Evolutionary conservation across 371 early-diverging fungal species (phyloP), one percentile per base, ranked within the genome.

Genomic region (Rhizopus delemar): DNA sequence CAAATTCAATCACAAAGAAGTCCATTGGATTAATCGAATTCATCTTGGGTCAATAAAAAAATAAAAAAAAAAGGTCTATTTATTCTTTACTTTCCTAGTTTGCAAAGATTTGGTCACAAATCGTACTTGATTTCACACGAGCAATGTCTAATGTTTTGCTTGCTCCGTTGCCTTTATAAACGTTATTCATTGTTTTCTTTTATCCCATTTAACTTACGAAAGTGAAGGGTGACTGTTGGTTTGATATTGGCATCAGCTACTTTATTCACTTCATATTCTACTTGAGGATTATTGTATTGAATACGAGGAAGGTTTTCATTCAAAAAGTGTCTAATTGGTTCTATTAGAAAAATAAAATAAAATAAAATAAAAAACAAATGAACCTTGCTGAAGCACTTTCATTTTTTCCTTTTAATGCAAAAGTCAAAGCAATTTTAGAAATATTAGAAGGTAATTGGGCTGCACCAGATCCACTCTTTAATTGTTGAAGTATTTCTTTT

Each of bases 381-480:
- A 77, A 86, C 87, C 81, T 85, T 56, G 84, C 85, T 31, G 80
- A 80, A 32, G 81, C 78, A 59, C 84, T 78, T 56, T 84, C 80
- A 43, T 78, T 75, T 48, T 74, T 79, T 41, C 81, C 80, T 63
- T 77, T 74, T 60, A 71, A 56, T 11, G 85, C 77, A 57, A 80
- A 83, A 4, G 75, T 69, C 53, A 86, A 62, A 4, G 84, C 72
- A 51, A 86, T 75, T 59, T 85, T 86, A 51, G 79, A 71, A 28
- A 86, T 73, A 53, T 77, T 72, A 0, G 80, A 61, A 33, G 80
- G 62, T 52, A 86, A 65, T 38, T 71, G 71, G 32, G 73, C 62
- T 29, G 85, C 84, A 41, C 85, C 85, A 36, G 80, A 71, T 12
- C 87, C 85, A 32, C 69, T 56, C 9, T 65, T 54, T 8, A 78